Conservation (phyloP, 2,329 filamentous ascomycete genomes). For the Dactylella cylindrospora region DNA sequence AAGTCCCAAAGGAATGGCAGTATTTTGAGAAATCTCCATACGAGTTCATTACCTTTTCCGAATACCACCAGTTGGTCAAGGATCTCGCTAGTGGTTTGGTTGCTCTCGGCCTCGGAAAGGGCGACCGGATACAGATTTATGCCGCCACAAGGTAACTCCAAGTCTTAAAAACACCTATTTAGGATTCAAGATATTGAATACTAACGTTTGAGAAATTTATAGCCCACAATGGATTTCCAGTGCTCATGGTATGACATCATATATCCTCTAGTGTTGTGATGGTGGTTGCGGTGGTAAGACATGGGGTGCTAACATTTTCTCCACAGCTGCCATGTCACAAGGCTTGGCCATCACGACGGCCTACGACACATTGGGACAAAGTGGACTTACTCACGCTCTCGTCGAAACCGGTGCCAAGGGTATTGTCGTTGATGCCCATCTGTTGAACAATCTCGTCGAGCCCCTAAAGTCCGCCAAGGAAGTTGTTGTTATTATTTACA, state of each 20-base stretch:
- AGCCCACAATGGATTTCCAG: conserved; percentile 81
- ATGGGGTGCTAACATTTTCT: conserved; percentile 13
- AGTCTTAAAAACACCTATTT: neutral
- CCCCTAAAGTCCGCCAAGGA: conserved; percentile 63
- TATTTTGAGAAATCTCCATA: conserved; percentile 82
- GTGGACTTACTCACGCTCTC: conserved; percentile 82
- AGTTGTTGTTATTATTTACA: conserved; percentile 65
- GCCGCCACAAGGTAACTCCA: conserved; percentile 71
- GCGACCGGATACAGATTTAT: conserved; percentile 76
- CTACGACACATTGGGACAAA: conserved; percentile 86
- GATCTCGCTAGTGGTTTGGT: conserved; percentile 72
- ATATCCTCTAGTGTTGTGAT: no score
- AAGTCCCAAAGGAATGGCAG: conserved; percentile 88
- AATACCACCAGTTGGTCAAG: conserved; percentile 72
- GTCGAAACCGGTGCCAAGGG: conserved; percentile 75
- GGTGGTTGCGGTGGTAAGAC: neutral
- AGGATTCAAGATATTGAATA: neutral
- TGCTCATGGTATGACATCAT: conserved; percentile 65
- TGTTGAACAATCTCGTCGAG: conserved; percentile 63
- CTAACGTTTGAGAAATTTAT: conserved; percentile 10
- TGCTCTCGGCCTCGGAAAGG: conserved; percentile 68
- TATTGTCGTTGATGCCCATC: conserved; percentile 83
- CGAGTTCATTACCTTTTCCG: conserved; percentile 73
- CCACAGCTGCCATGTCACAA: conserved; percentile 68
- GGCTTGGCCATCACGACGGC: conserved; percentile 90